Base-by-base conservation (phyloP, 306 rosid species). In the Spatholobus suberectus region DNA sequence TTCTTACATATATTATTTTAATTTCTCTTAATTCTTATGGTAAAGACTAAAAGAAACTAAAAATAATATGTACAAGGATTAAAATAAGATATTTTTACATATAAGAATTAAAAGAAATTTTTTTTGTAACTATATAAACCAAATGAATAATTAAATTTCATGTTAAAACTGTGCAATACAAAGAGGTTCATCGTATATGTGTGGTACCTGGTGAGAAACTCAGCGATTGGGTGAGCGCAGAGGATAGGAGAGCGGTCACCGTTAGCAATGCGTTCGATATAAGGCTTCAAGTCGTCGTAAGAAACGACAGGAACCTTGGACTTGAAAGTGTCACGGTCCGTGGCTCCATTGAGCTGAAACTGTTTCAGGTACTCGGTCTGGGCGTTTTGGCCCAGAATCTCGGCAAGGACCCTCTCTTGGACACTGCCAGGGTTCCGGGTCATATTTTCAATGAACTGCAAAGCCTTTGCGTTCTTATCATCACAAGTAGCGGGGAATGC, bases 241-340 rank as follows among this genome's bases (percentile, higher is more conserved):
- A 94, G 73, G 89, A 94, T 90, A 5, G 93, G 92, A 34, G 97
- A 90, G 82, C 90, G 87, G 41, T 94, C 98, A 4, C 98, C 98
- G 67, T 94, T 85, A 34, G 91, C 97, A 61, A 94, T 91, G 55
- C 98, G 94, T 67, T 91, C 92, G 78, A 94, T 90, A 67, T 91
- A 85, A 4, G 85, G 85, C 67, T 85, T 92, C 23, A 94, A 87
- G 75, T 94, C 94, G 69, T 94, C 97, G 71, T 91, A 94, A 9
- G 81, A 84, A 32, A 94, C 91, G 2, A 92, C 91, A 0, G 97
- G 98, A 27, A 94, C 51, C 62, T 82, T 92, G 40, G 91, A 79
- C 87, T 91, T 94, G 87, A 89, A 94, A 1, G 86, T 35, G 2
- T 88, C 84, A 3, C 94, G 90, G 82, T 91, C 95, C 0, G 90